Evolutionary conservation across 306 rosid genomes (phyloP), one percentile per base, ranked within the genome.

Genomic region (Gastrolobium bilobum): DNA sequence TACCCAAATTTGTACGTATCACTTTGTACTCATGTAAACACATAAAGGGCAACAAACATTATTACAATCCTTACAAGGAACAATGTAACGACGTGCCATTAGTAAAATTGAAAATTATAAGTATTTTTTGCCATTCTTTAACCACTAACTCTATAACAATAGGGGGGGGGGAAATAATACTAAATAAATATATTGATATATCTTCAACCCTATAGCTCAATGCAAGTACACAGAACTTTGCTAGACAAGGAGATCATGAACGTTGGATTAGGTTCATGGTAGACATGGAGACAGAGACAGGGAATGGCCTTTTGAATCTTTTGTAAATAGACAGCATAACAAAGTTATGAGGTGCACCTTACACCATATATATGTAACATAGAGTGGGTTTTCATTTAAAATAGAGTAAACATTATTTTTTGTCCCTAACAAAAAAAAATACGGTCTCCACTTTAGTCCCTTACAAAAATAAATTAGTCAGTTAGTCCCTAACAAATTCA

Each of bases 221-320:
- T 64, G 60, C 81, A 50, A 60, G 70, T 52, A 38, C 80, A 56
- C 4, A n/a, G 20, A 83, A 71, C 64, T n/a, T 73, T 50, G 78
- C 59, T 66, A 61, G 79, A 60, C 82, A 74, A 56, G 4, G 38
- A n/a, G 20, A 33, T 39, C 39, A 35, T 37, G 81, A 38, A 47
- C 74, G 83, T 68, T 84, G 84, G 72, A 83, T 78, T 46, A 67
- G 83, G 85, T 52, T 38, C 86, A 51, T 84, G 44, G 40, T 50
- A 71, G 53, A 73, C 46, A 54, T 42, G 4, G 56, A 52, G 50
- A 61, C 60, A 38, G 10, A 9, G 38, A 70, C 58, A 58, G 13
- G 79, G 58, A 58, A 44, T 73, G 79, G 35, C 2, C 58, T 43
- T 15, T 15, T 38, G n/a, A n/a, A n/a, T n/a, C n/a, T n/a, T n/a